Evolutionary conservation across 2,329 filamentous ascomycete genomes (phyloP), one percentile per base, ranked within the genome.

Genomic region (Aspergillus sp.): DNA sequence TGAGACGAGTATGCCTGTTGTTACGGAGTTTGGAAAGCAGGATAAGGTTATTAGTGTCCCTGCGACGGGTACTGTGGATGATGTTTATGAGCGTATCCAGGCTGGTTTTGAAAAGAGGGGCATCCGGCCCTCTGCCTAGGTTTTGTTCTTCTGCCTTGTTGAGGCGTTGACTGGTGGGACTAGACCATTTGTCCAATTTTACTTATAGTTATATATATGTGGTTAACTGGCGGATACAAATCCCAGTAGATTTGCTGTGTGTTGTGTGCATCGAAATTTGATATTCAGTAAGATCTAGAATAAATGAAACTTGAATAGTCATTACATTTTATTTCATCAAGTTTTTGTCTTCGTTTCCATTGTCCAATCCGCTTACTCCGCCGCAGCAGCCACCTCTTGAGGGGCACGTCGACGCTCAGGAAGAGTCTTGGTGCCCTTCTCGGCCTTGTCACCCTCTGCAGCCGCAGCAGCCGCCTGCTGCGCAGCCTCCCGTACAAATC

Each of bases 1-100:
- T 68, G 92, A 98, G 77, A 96, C 92, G 2, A 96, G 91, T 78
- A 97, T 98, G 93, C 95, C 95, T 24, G 95, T 98, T 47, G 91
- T 99, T 55, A 84, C 96, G 66, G 86, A 91, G 73, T 98, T 90
- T 74, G 87, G 89, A 70, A 81, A 82, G 68, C 81, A 93, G 77
- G 86, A 85, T 67, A 87, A 88, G 72, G 91, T 98, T 15, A 85
- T 96, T 73, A 90, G 87, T 79, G 83, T 98, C 45, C 82, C 88
- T 67, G 91, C 93, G 31, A 88, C 86, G 24, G 83, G 85, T 44
- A 68, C 77, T 7, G 87, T 90, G 2, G 86, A 90, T 27, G 82
- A 84, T 60, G 85, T 89, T 17, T 88, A 87, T 72, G 72, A 76
- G 63, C 72, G 80, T 55, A 82, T 87, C 41, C 77, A 78, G 70